Evolutionary conservation across 208 protist species (phyloP), one percentile per base, ranked within the genome.

Genomic region (Phytomonas serpens): DNA sequence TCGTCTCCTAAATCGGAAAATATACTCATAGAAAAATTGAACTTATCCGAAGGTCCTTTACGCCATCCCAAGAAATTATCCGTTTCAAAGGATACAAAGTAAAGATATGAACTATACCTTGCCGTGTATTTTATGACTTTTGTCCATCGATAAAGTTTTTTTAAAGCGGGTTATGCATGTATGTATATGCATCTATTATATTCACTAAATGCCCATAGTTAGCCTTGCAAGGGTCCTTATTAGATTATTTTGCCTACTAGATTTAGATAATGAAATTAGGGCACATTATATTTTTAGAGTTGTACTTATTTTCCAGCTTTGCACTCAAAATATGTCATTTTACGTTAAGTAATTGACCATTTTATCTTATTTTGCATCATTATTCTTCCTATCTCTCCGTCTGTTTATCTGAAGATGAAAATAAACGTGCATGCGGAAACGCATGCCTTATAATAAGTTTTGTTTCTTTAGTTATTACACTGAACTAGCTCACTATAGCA

Each of bases 21-120:
- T 32, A 72, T 89, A 33, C 90, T 92, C 74, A 80, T 83, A 69
- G 86, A 95, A 47, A 75, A 82, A 23, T 77, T 93, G 3, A 95
- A 93, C 62, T 68, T 93, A 5, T 82, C 80, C 0, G 89, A 94
- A 74, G 89, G 89, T 4, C 89, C 86, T 62, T 74, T 94, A 32
- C 85, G 89, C 13, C 87, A 92, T 74, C 89, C 89, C 0, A 93
- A 88, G 64, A 95, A 95, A 71, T 71, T 86, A 9, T 71, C 37
- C 23, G 30, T 63, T 63, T 36, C 68, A 42, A 86, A 69, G 31
- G 40, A 67, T 7, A 57, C 40, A 30, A 68, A 77, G 13, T 61
- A 34, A 67, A 71, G 14, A 47, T 69, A 62, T 64, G 64, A 71
- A 37, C 29, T 63, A 61, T 70, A n/a, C 13, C 2, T 57, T 6